A percentile compares a stretch with the other conserved stretches of the same genome.
phyloP scores from a whole-genome alignment of 768 basidiomycete species.

The Lyophyllum shimeji region DNA sequence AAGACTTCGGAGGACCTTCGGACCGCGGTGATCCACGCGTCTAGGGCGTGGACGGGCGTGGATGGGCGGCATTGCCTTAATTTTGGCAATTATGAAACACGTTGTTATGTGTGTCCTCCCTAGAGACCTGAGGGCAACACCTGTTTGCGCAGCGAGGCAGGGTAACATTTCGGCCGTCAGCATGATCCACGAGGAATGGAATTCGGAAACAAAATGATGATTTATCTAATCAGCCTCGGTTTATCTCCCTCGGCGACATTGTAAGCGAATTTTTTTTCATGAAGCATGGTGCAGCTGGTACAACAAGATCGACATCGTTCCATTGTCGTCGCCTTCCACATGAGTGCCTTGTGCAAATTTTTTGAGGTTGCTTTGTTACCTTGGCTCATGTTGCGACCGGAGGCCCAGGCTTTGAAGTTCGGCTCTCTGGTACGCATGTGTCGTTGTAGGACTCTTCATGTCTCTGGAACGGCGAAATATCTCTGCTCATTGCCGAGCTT shows the following conservation, averaged over 20 bases:
- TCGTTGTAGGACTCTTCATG: background rate
- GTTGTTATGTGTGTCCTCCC: conserved; percentile 10
- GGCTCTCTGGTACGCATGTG: background rate
- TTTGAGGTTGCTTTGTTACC: background rate
- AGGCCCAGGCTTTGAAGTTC: too few species aligned
- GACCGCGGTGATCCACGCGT: conserved; percentile 22
- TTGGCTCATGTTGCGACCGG: background rate
- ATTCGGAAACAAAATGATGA: conserved; percentile 9
- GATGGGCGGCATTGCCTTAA: conserved; percentile 10
- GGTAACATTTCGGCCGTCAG: background rate
- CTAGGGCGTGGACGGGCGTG: conserved; percentile 13
- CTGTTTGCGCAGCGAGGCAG: conserved; percentile 9
- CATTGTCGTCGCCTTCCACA: background rate
- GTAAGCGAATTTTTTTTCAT: background rate
- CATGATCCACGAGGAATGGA: background rate
- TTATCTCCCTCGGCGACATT: conserved; percentile 10
- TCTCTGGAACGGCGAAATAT: background rate
- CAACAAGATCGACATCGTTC: background rate
- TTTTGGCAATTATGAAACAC: conserved; percentile 17
- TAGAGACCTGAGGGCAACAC: conserved; percentile 1
- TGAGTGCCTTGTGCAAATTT: background rate
- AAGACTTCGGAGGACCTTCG: conserved; percentile 14
- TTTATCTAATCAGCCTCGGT: conserved; percentile 22
- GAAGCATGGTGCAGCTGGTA: background rate
- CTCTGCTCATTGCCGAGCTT: background rate